A percentile compares a stretch with the other conserved stretches of the same genome.
These are phyloP conservation scores for Leishmania lainsoni DNA, from an alignment of 208 protist genomes.

Conservation along the genomic window DNA sequence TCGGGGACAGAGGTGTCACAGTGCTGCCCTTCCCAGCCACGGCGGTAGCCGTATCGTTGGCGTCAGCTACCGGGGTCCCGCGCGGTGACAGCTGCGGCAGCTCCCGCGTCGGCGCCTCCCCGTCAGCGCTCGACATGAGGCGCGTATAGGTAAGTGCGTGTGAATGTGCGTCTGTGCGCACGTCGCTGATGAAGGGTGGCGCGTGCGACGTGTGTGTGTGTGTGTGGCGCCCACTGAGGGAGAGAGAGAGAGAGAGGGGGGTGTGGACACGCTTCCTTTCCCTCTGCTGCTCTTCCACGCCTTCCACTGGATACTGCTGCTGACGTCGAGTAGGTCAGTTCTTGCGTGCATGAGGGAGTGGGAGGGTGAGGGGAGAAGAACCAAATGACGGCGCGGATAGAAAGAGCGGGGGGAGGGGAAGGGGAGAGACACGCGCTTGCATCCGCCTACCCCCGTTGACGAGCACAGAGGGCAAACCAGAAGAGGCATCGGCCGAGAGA, in stretches of 20 bases:
- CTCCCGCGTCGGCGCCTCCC: background rate
- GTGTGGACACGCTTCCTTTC: too few species aligned
- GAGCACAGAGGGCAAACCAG: too few species aligned
- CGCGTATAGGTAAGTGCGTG: background rate
- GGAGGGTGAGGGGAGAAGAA: background rate
- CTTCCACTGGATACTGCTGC: background rate
- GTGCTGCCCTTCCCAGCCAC: too few species aligned
- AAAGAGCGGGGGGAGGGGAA: background rate
- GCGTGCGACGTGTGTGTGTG: too few species aligned
- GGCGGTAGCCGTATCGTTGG: background rate
- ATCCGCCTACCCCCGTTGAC: background rate
- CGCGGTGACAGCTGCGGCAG: background rate
- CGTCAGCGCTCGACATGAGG: background rate
- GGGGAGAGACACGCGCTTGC: background rate
- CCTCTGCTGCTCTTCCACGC: too few species aligned
- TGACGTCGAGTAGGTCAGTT: too few species aligned
- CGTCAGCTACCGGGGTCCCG: background rate
- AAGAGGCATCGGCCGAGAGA: background rate
- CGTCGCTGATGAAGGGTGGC: background rate
- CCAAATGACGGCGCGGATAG: background rate
- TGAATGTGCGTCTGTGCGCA: background rate
- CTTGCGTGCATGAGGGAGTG: background rate
- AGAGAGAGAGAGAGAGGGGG: background rate
- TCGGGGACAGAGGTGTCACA: background rate
- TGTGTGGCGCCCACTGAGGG: background rate